Evolutionary conservation across 768 basidiomycete species (phyloP).

Genomic region (Agrocybe praecox): DNA sequence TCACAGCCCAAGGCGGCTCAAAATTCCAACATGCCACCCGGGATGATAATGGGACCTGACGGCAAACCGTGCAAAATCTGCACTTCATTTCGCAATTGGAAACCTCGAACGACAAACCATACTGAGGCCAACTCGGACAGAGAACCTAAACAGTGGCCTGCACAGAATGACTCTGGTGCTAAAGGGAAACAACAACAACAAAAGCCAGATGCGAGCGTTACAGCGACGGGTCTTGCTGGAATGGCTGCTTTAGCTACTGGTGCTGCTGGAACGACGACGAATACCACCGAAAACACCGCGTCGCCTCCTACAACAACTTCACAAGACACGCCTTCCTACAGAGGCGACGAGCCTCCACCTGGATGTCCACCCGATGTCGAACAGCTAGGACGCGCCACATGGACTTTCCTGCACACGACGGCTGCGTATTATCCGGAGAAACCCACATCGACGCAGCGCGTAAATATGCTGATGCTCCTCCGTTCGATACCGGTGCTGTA

Average conservation of each 20-base stretch:
- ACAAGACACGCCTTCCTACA: constrained; percentile 15
- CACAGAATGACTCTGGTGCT: constrained; percentile 1
- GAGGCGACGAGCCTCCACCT: constrained; percentile 44
- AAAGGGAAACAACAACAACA: constrained; percentile 13
- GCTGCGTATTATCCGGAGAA: constrained; percentile 94
- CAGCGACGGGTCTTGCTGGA: constrained; percentile 26
- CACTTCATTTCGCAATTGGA: constrained; percentile 77
- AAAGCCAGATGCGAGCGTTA: constrained; percentile 20
- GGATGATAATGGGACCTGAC: constrained; percentile 88
- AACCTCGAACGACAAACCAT: constrained; percentile 40
- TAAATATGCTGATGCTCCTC: constrained; percentile 83
- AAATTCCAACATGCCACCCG: constrained; percentile 58
- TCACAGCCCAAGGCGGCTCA: constrained; percentile 4
- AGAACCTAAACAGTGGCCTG: constrained; percentile 15
- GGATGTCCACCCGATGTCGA: constrained; percentile 93
- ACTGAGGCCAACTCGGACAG: constrained; percentile 24
- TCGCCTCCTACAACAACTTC: constrained; percentile 16
- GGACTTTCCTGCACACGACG: constrained; percentile 95
- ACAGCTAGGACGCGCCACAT: constrained; percentile 87
- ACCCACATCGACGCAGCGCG: constrained; percentile 74
- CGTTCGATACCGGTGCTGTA: constrained; percentile 81
- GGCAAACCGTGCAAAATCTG: constrained; percentile 97
- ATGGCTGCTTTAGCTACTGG: constrained; percentile 16
- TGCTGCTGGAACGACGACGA: constrained; percentile 15
- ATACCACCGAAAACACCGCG: constrained; percentile 3